These are phyloP conservation scores for Solanum tarapatanum DNA, from an alignment of 257 asterid species.

Conservation along the genomic window DNA sequence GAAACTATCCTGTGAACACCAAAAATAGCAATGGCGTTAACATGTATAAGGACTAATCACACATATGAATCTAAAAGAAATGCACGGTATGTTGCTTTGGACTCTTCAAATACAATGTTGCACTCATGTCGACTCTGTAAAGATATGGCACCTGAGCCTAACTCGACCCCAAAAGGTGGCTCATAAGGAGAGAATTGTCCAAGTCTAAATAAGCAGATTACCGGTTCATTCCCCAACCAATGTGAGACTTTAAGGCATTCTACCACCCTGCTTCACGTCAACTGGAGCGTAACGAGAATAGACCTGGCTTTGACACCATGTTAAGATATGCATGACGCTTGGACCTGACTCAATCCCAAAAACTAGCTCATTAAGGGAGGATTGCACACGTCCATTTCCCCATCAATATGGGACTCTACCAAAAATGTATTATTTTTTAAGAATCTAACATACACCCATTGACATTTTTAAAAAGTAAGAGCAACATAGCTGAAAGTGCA, in stretches of 20 bases:
- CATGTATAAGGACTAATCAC: neutral
- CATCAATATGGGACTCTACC: neutral
- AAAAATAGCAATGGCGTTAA: neutral
- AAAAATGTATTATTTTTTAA: neutral
- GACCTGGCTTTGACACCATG: neutral
- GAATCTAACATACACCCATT: neutral
- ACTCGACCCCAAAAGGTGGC: too few relatives aligned
- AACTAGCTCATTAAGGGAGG: neutral
- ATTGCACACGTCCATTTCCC: neutral
- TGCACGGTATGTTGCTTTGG: neutral
- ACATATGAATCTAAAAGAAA: neutral
- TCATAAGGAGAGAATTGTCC: too few relatives aligned
- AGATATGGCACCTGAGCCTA: neutral
- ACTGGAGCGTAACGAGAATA: neutral
- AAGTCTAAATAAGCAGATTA: too few relatives aligned
- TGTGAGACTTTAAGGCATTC: neutral
- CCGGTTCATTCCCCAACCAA: too few relatives aligned
- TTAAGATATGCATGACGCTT: neutral
- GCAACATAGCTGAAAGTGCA: too few relatives aligned
- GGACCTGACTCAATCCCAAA: neutral
- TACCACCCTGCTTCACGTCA: neutral
- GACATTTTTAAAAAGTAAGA: neutral
- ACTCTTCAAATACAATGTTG: neutral
- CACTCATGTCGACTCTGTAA: neutral
- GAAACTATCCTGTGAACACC: constrained; percentile 7